Percentiles rank a stretch among this genome's conserved stretches.
phyloP scores from a whole-genome alignment of 106 monocot species.

The Dendrobium huoshanense region DNA sequence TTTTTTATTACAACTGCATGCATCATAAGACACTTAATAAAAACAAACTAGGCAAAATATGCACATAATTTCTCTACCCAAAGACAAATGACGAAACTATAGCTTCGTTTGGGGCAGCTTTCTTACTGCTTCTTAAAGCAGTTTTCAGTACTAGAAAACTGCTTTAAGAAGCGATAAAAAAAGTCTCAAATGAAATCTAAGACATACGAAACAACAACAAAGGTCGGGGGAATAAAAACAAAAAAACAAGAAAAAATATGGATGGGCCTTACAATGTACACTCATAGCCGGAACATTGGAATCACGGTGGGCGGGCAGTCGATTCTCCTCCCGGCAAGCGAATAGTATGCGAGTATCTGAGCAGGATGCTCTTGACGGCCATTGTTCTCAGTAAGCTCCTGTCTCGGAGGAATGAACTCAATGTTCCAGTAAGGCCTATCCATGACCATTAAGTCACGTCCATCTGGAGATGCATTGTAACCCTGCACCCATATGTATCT shows the following conservation, averaged over 20 bases:
- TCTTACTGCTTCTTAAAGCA: too few relatives aligned
- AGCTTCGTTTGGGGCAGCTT: too few relatives aligned
- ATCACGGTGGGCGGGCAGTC: conserved; percentile 58
- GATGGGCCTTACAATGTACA: conserved; percentile 9
- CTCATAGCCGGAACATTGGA: conserved; percentile 43
- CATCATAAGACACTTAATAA: not conserved
- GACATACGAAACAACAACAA: not conserved
- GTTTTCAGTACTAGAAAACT: too few relatives aligned
- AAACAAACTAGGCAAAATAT: conserved; percentile 3
- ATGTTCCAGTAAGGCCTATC: conserved; percentile 84
- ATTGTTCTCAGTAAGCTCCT: conserved; percentile 12
- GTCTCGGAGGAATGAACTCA: conserved; percentile 60
- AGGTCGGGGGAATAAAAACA: not conserved
- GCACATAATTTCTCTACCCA: conserved; percentile 8
- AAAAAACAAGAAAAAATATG: not conserved
- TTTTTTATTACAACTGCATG: not conserved
- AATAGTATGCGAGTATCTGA: conserved; percentile 88
- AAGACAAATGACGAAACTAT: not conserved
- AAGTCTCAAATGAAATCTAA: not conserved
- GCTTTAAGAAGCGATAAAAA: too few relatives aligned
- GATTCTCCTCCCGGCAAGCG: conserved; percentile 68
- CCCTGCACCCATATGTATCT: conserved; percentile 93
- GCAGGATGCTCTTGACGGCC: conserved; percentile 39
- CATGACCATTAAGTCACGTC: conserved; percentile 57
- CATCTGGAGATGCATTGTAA: conserved; percentile 49